Percentiles rank a stretch among this genome's conserved stretches.
Evolutionary conservation across 768 basidiomycete genomes (phyloP).

Genomic region (Goffeauzyma gilvescens): DNA sequence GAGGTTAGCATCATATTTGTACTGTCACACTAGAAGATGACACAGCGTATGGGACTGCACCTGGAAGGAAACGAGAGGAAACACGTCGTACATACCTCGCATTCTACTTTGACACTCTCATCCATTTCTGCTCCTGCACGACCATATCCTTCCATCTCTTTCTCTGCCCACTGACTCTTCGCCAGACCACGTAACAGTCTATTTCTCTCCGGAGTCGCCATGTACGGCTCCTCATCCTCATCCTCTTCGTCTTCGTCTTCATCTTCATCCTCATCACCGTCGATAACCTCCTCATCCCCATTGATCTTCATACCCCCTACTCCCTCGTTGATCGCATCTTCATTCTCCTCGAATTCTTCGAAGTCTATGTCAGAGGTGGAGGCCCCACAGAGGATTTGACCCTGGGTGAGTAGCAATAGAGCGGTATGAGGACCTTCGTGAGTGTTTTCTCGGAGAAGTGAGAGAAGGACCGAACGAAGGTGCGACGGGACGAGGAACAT

Average conservation of each 20-base stretch:
- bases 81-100: not conserved
- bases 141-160: not conserved
- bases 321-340: not conserved
- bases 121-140: not conserved
- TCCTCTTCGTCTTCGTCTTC: too few species aligned
- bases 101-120: not conserved
- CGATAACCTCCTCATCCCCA: too few species aligned
- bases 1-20: not conserved
- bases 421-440: slow-evolving; percentile 2
- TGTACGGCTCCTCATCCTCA: not conserved
- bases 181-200: not conserved
- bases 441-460: not conserved
- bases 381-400: not conserved
- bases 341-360: not conserved
- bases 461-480: not conserved
- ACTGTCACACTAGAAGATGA: not conserved
- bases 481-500: slow-evolving; percentile 3
- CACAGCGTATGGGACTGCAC: not conserved
- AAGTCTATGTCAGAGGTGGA: not conserved
- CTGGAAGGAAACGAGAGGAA: not conserved
- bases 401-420: not conserved
- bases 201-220: slow-evolving; percentile 1
- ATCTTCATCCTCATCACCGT: too few species aligned
- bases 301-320: not conserved
- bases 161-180: not conserved